These are phyloP conservation scores for Acrodontium crateriforme DNA, from an alignment of 2,329 filamentous ascomycete species.

Conservation along the genomic window DNA sequence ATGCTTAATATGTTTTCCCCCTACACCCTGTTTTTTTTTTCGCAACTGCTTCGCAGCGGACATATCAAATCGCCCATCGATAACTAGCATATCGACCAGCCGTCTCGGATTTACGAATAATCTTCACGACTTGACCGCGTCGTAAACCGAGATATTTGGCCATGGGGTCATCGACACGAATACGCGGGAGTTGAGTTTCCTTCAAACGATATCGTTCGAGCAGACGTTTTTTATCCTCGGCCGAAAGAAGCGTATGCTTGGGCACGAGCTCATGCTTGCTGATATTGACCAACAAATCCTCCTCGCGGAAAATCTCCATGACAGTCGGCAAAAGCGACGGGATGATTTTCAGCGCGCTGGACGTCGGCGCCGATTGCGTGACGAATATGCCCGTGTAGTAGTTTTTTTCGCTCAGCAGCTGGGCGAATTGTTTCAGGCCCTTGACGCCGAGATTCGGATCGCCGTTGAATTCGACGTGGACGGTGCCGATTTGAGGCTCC, in stretches of 20 bases:
- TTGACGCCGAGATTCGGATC: constrained; percentile 75
- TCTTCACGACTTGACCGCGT: constrained; percentile 93
- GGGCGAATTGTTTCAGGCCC: constrained; percentile 80
- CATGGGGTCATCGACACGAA: constrained; percentile 83
- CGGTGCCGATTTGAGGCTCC: constrained; percentile 56
- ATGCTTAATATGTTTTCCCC: no score
- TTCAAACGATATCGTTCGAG: constrained; percentile 86
- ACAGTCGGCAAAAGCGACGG: constrained; percentile 62
- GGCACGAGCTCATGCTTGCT: constrained; percentile 95
- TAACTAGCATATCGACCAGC: constrained; percentile 96
- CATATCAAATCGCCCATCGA: constrained; percentile 46
- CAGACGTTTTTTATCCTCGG: constrained; percentile 75
- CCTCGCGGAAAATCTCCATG: constrained; percentile 91
- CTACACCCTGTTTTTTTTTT: no score
- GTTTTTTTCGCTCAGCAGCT: constrained; percentile 63
- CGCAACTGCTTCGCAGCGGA: no score
- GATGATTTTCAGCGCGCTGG: constrained; percentile 77
- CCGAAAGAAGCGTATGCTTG: constrained; percentile 77
- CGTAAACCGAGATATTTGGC: constrained; percentile 82
- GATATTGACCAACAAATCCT: constrained; percentile 94
- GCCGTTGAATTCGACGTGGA: constrained; percentile 85
- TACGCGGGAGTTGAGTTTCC: constrained; percentile 90
- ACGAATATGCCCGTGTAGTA: constrained; percentile 88
- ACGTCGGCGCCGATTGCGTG: constrained; percentile 66
- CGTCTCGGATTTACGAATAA: constrained; percentile 89